Conservation (phyloP, 805 yeast genomes). For the Saccharomycopsis sp. region DNA sequence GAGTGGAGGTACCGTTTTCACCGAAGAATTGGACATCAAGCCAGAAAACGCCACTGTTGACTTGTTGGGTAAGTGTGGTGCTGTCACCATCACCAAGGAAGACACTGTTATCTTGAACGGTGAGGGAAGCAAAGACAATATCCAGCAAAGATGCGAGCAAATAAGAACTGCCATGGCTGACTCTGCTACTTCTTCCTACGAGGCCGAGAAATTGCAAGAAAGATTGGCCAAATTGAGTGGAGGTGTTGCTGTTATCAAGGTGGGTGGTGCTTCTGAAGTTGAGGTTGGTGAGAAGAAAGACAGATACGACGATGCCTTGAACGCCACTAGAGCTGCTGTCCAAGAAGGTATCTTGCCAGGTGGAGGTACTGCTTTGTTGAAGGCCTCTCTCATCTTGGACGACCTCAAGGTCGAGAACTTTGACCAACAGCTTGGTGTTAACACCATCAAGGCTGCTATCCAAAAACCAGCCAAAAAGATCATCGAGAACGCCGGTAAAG, state of each 20-base stretch:
- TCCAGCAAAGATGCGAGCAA: slow-evolving; percentile 86
- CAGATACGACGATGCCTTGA: slow-evolving; percentile 95
- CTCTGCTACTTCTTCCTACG: slow-evolving; percentile 72
- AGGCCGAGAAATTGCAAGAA: slow-evolving; percentile 94
- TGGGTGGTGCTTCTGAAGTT: slow-evolving; percentile 94
- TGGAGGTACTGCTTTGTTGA: slow-evolving; percentile 96
- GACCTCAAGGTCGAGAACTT: slow-evolving; percentile 74
- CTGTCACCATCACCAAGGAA: slow-evolving; percentile 88
- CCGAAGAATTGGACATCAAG: slow-evolving; percentile 92
- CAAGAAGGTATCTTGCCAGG: slow-evolving; percentile 99
- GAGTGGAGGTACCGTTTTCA: slow-evolving; percentile 80
- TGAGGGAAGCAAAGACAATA: slow-evolving; percentile 75
- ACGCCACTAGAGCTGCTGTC: slow-evolving; percentile 98
- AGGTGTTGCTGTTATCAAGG: slow-evolving; percentile 97
- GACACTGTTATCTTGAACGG: slow-evolving; percentile 94
- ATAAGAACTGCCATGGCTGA: slow-evolving; percentile 77
- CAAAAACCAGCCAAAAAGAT: slow-evolving; percentile 93
- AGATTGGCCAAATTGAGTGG: slow-evolving; percentile 95
- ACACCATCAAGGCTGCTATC: slow-evolving; percentile 86
- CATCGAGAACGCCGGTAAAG: slow-evolving; percentile 95
- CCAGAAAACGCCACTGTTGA: slow-evolving; percentile 92
- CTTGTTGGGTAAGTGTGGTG: slow-evolving; percentile 84
- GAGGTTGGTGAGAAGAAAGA: slow-evolving; percentile 99
- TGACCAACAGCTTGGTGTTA: slow-evolving; percentile 94
- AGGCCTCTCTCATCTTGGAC: slow-evolving; percentile 77